Base-by-base conservation (phyloP, 176 grass and related monocot species). In the Aegilops umbellulata region DNA sequence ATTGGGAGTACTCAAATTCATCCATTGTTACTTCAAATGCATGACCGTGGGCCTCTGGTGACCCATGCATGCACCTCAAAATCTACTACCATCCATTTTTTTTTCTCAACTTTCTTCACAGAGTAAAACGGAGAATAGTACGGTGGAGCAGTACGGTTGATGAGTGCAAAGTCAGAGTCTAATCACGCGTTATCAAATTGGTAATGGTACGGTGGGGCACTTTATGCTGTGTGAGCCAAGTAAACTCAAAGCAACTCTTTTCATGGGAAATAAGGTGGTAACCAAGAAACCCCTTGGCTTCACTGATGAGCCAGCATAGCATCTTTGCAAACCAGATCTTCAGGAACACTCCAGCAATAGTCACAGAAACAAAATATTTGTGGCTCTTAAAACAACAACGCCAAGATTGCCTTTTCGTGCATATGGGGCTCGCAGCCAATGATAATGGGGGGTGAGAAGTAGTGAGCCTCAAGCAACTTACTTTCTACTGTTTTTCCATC, bases 341-440 rank as follows among this genome's bases (percentile, higher is more conserved):
- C 29, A 65, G 24, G 11, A 87, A 49, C 15, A 73, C 85, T 65
- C 73, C 23, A 34, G 25, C 7, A 23, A 60, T 11, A 47, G 35
- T 30, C 22, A 60, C 44, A 32, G 36, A 71, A 29, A 29, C 10
- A 44, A 69, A 58, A 26, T 30, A 38, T 69, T 68, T 29, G 11
- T 27, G 8, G 26, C 20, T 32, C 17, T 68, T 66, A 13, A 32
- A 75, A 47, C 22, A 61, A 27, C 19, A 88, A 36, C 29, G 10
- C 2, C 55, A 53, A 88, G 42, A 66, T 81, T 38, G n/a, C 46
- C 44, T 81, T 84, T 79, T n/a, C 36, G 26, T 62, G 80, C 49
- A 77, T 78, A 41, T 78, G 47, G 75, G 24, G 35, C 19, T 88
- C 11, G 22, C 68, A 78, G 26, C 74, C 20, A 60, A 41, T 68